These are phyloP conservation scores for Alliaria petiolata DNA, from an alignment of 345 rosid species.

Conservation along the genomic window DNA sequence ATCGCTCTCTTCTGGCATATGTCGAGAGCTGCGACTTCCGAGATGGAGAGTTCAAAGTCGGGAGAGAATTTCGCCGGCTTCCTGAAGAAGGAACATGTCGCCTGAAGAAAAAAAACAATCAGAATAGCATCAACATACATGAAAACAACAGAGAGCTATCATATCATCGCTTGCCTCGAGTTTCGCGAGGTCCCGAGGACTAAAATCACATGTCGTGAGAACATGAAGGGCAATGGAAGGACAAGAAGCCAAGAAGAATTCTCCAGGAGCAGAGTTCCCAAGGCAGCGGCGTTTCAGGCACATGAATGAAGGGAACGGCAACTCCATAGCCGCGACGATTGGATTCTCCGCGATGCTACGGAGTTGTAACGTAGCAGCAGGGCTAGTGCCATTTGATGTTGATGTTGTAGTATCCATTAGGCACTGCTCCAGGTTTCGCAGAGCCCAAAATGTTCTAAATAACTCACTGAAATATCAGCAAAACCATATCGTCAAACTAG, in stretches of 20 bases:
- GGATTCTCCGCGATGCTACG: slow-evolving; percentile 18
- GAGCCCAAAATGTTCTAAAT: slow-evolving; percentile 8
- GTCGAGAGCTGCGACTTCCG: slow-evolving; percentile 98
- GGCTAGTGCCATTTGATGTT: slow-evolving; percentile 22
- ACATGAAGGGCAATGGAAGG: slow-evolving; percentile 32
- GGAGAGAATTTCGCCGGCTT: slow-evolving; percentile 88
- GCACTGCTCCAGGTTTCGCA: slow-evolving; percentile 20
- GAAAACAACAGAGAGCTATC: background rate
- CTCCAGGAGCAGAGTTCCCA: slow-evolving; percentile 30
- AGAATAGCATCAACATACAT: slow-evolving; percentile 40
- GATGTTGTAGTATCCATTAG: slow-evolving; percentile 30
- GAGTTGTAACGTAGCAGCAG: slow-evolving; percentile 23
- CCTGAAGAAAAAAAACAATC: slow-evolving; percentile 55
- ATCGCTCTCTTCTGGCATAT: slow-evolving; percentile 77
- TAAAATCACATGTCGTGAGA: slow-evolving; percentile 23
- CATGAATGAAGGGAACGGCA: slow-evolving; percentile 11
- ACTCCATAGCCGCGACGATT: background rate
- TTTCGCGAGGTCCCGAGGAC: slow-evolving; percentile 30
- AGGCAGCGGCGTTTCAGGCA: slow-evolving; percentile 21
- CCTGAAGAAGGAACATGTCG: slow-evolving; percentile 92
- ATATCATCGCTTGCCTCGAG: slow-evolving; percentile 30
- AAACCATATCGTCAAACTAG: slow-evolving; percentile 11
- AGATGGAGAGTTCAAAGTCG: slow-evolving; percentile 65
- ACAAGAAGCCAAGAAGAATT: slow-evolving; percentile 22
- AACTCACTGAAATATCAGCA: slow-evolving; percentile 5